Evolutionary conservation across 306 rosid genomes (phyloP).

Genomic region (Albizia julibrissin): DNA sequence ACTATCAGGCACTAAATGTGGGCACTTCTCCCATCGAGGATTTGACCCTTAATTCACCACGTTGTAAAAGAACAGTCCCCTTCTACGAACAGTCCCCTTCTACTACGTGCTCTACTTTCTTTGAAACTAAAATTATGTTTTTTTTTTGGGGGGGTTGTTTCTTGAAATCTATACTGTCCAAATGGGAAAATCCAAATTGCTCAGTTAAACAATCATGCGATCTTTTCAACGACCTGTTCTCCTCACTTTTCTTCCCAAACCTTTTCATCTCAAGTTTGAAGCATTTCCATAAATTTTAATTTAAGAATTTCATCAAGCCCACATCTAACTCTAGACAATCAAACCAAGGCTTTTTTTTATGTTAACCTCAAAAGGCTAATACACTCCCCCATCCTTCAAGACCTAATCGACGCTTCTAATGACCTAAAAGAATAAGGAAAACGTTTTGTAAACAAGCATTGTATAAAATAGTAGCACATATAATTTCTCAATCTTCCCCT

Average conservation of each 20-base stretch:
- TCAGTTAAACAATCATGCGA: background rate
- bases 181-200: background rate
- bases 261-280: background rate
- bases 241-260: background rate
- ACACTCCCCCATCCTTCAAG: background rate
- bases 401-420: background rate
- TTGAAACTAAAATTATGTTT: background rate
- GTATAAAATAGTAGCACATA: background rate
- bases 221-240: background rate
- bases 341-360: background rate
- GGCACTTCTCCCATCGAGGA: too few species aligned
- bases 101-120: background rate
- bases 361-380: background rate
- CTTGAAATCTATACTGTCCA: background rate
- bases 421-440: background rate
- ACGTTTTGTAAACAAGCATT: background rate
- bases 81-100: too few species aligned
- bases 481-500: background rate
- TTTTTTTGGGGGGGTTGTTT: too few species aligned
- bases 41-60: too few species aligned
- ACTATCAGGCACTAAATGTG: too few species aligned
- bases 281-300: background rate
- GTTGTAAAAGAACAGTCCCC: too few species aligned
- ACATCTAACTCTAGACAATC: background rate
- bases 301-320: background rate